Evolutionary conservation across 1,139 yeast species (phyloP), one percentile per base, ranked within the genome.

Genomic region (Kurtzmaniella natalensis): DNA sequence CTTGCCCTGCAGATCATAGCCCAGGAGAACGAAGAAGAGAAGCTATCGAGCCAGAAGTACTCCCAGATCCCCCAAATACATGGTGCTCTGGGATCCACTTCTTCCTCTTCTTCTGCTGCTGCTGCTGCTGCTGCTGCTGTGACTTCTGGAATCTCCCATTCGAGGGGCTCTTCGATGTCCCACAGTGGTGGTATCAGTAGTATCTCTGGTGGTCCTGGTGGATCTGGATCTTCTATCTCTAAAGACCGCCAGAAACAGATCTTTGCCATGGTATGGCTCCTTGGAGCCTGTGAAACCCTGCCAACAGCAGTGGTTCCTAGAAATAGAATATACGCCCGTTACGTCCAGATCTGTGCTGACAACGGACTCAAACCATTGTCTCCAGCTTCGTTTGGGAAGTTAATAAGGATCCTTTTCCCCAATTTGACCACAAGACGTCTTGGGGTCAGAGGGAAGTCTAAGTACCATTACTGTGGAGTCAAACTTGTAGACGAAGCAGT

Each of bases 391-490:
- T 79, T 88, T 55, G 96, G 96, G 13, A 86, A 86, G 51, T 64
- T 88, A 30, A 89, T 88, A 9, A 72, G 85, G 41, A 66, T 81
- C 7, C 61, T 82, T 10, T 87, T 77, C 49, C 96, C 96, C 2
- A 70, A 69, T 37, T 65, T 87, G 43, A 81, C 85, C 21, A 85
- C 95, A 0, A 72, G 96, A 46, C 70, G 97, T 41, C 64, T 88
- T 39, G 97, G 96, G 9, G 81, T 82, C 59, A 69, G 96, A 35
- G 96, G 96, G 7, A 89, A 84, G 51, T 81, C 92, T 15, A 85
- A 86, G 50, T 88, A 89, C 55, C 95, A 88, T 53, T 89, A 88
- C 54, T 86, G 95, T 59, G 96, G 96, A 1, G 68, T 88, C 34
- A 74, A 72, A 46, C 57, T 88, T 35, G 60, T 74, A 14, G 83